These are phyloP conservation scores for Pyronema omphalodes DNA, from an alignment of 495 filamentous ascomycete genomes.

Conservation along the genomic window DNA sequence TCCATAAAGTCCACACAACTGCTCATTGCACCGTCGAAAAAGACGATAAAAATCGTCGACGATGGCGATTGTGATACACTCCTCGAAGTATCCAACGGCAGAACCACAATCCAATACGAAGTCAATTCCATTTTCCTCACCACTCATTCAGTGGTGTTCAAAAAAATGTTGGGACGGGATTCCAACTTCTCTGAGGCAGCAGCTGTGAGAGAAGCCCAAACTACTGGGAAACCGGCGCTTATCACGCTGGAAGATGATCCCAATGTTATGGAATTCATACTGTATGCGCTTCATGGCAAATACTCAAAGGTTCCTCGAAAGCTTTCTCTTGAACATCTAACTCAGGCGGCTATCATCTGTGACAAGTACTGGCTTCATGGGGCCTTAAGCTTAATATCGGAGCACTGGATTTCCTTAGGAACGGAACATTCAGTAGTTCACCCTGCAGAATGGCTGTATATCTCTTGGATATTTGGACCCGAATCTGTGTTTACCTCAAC, in stretches of 20 bases:
- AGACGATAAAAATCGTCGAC: too few relatives aligned
- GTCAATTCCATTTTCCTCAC: neutral
- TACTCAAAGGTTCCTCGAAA: neutral
- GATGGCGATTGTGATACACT: neutral
- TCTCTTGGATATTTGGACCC: neutral
- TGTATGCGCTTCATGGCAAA: neutral
- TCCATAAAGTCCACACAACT: too few relatives aligned
- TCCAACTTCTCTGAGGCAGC: neutral
- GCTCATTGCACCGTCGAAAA: too few relatives aligned
- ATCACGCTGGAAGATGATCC: neutral
- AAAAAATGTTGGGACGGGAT: neutral
- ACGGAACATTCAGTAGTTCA: neutral
- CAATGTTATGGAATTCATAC: neutral
- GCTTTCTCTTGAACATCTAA: neutral
- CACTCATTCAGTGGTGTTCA: neutral
- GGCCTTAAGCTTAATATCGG: neutral
- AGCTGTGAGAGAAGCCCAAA: neutral
- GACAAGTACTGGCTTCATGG: neutral
- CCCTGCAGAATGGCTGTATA: neutral
- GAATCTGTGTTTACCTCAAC: neutral
- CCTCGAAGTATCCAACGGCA: neutral
- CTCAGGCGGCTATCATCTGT: neutral
- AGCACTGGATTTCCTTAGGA: neutral
- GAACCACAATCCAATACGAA: neutral
- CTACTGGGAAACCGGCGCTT: neutral